A percentile compares a stretch with the other conserved stretches of the same genome.
Evolutionary conservation across 2,329 filamentous ascomycete genomes (phyloP).

Genomic region (Scopulariopsis brevicaulis): DNA sequence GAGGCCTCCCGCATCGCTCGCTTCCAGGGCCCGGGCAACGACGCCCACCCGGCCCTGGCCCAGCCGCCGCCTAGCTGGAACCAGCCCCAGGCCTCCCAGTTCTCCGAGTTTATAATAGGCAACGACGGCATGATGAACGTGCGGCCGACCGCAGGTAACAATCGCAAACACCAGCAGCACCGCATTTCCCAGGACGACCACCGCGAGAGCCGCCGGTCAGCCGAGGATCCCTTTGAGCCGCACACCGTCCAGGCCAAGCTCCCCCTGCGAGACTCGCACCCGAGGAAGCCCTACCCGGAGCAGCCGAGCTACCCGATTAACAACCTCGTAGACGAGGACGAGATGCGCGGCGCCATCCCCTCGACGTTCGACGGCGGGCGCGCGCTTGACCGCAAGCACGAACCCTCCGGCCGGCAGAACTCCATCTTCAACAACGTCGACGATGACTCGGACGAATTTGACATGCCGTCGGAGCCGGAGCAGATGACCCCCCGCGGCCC

Average conservation of each 20-base stretch:
- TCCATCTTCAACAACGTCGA: slow-evolving; percentile 6
- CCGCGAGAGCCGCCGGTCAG: not conserved
- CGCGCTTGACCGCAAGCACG: not conserved
- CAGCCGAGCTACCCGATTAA: slow-evolving; percentile 5
- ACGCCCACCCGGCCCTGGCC: not conserved
- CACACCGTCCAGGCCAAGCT: slow-evolving; percentile 18
- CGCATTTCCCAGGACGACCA: not conserved
- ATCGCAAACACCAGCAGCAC: not conserved
- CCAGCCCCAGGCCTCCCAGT: slow-evolving; percentile 3
- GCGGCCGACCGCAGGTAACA: not conserved
- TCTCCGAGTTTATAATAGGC: slow-evolving; percentile 5
- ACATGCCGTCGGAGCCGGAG: not conserved
- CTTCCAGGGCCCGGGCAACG: not conserved
- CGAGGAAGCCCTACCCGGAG: slow-evolving; percentile 14
- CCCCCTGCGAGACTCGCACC: slow-evolving; percentile 24
- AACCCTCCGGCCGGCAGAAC: not conserved
- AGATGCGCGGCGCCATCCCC: slow-evolving; percentile 12
- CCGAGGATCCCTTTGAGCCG: slow-evolving; percentile 1
- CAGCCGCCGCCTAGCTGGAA: slow-evolving; percentile 2
- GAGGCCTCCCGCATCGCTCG: not conserved
- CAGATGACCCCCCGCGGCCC: slow-evolving; percentile 3
- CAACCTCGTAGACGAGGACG: slow-evolving; percentile 8
- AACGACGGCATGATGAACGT: slow-evolving; percentile 6
- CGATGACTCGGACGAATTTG: slow-evolving; percentile 8
- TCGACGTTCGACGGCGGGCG: slow-evolving; percentile 1